Percentiles rank a stretch among this genome's conserved stretches.
Evolutionary conservation across 2,329 filamentous ascomycete species (phyloP).

Genomic region (Colletotrichum echinochloae): DNA sequence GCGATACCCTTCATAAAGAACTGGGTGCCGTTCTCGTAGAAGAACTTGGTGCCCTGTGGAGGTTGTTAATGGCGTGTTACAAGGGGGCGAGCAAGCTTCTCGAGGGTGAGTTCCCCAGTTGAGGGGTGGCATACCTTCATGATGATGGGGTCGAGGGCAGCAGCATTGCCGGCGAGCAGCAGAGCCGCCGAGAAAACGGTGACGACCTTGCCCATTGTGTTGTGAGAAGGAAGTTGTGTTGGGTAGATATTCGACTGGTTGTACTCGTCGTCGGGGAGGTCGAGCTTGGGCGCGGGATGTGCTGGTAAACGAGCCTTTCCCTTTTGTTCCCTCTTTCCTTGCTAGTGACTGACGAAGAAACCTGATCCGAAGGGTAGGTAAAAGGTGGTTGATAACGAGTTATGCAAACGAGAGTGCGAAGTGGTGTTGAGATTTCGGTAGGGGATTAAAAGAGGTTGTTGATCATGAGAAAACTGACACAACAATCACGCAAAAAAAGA

Average conservation of each 20-base stretch:
- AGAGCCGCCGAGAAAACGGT: constrained; percentile 53
- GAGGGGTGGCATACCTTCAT: constrained; percentile 70
- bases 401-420: constrained; percentile 41
- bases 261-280: neutral
- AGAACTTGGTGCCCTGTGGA: constrained; percentile 82
- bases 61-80: constrained; percentile 30
- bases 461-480: constrained; percentile 1
- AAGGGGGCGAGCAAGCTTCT: neutral
- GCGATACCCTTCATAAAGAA: constrained; percentile 92
- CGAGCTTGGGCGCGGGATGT: no score
- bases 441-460: constrained; percentile 39
- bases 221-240: neutral
- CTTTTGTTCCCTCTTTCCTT: neutral
- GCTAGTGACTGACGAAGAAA: neutral
- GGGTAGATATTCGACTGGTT: neutral
- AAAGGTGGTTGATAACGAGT: constrained; percentile 27
- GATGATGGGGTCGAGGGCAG: constrained; percentile 68
- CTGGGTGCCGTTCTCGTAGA: constrained; percentile 78
- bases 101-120: neutral
- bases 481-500: neutral
- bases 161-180: constrained; percentile 56
- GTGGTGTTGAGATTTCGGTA: constrained; percentile 5
- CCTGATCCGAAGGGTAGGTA: constrained; percentile 1
- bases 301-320: neutral
- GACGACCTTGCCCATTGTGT: constrained; percentile 37